Conservation (phyloP, 2,329 filamentous ascomycete species). For the Zalaria sp. region DNA sequence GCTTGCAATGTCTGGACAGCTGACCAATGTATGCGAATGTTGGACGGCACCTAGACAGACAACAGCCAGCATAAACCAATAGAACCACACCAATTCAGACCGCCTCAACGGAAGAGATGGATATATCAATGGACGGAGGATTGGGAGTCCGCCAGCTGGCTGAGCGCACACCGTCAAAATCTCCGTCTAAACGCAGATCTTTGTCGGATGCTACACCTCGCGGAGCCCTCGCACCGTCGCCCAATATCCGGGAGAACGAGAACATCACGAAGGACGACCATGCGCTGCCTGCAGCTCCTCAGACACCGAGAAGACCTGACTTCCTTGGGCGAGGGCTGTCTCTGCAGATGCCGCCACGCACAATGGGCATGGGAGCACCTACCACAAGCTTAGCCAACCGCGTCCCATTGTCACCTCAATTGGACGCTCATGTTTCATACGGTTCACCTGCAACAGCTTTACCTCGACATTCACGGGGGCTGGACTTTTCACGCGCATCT, state of each 20-base stretch:
- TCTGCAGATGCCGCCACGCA: conserved; percentile 51
- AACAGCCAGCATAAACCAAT: too few species aligned
- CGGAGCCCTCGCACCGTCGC: conserved; percentile 26
- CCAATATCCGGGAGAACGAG: conserved; percentile 26
- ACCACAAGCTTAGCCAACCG: conserved; percentile 39
- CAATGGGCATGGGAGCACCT: conserved; percentile 29
- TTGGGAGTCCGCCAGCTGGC: background rate
- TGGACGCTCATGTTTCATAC: conserved; percentile 74
- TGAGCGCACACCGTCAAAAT: conserved; percentile 7
- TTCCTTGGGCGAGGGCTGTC: conserved; percentile 51
- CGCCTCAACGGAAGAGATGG: background rate
- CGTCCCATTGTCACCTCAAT: conserved; percentile 66
- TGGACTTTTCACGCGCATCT: conserved; percentile 86
- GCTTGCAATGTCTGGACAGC: too few species aligned
- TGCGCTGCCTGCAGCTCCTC: conserved; percentile 23
- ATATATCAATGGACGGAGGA: background rate
- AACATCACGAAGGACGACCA: conserved; percentile 30
- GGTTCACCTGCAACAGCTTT: conserved; percentile 78
- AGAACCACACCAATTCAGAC: too few species aligned
- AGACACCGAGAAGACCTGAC: conserved; percentile 56
- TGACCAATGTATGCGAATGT: too few species aligned
- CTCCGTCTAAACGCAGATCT: conserved; percentile 26
- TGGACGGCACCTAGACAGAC: too few species aligned
- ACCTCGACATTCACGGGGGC: conserved; percentile 72
- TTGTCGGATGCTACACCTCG: conserved; percentile 27